Conservation (phyloP, 441 rosid genomes). For the Adansonia madagascariensis region DNA sequence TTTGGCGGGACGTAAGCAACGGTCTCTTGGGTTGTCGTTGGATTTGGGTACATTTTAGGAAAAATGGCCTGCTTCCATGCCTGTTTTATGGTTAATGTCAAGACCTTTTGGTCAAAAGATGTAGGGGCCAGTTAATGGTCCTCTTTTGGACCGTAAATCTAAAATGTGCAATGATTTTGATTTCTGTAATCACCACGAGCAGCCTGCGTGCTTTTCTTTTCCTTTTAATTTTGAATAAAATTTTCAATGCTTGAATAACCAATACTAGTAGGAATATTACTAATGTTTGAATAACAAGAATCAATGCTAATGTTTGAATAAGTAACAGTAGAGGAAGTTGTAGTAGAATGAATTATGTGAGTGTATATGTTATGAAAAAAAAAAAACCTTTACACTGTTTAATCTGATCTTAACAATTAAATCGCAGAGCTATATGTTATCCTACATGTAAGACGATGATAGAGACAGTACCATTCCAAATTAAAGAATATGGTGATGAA, state of each 20-base stretch:
- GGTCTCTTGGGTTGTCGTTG: not conserved
- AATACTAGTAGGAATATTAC: too few relatives aligned
- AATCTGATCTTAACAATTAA: not conserved
- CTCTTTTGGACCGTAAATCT: not conserved
- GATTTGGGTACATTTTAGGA: slow-evolving; percentile 15
- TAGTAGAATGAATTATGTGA: too few relatives aligned
- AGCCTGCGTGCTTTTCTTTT: not conserved
- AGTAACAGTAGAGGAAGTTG: too few relatives aligned
- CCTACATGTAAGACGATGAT: not conserved
- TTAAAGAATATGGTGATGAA: not conserved
- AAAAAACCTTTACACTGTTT: not conserved
- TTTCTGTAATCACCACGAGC: not conserved
- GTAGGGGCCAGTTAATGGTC: not conserved
- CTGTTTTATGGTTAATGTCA: slow-evolving; percentile 10
- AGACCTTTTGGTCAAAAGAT: not conserved
- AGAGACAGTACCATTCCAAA: not conserved
- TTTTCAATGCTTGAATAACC: not conserved
- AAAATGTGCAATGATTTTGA: not conserved
- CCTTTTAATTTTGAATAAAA: not conserved
- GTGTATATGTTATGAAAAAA: not conserved
- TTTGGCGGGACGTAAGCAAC: not conserved
- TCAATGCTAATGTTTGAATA: too few relatives aligned
- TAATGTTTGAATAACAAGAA: too few relatives aligned
- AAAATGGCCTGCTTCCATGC: slow-evolving; percentile 15
- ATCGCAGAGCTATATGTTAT: not conserved